Percentiles rank a stretch among this genome's conserved stretches.
Conservation (phyloP, 495 filamentous ascomycete species). For the Jackrogersella multiformis region DNA sequence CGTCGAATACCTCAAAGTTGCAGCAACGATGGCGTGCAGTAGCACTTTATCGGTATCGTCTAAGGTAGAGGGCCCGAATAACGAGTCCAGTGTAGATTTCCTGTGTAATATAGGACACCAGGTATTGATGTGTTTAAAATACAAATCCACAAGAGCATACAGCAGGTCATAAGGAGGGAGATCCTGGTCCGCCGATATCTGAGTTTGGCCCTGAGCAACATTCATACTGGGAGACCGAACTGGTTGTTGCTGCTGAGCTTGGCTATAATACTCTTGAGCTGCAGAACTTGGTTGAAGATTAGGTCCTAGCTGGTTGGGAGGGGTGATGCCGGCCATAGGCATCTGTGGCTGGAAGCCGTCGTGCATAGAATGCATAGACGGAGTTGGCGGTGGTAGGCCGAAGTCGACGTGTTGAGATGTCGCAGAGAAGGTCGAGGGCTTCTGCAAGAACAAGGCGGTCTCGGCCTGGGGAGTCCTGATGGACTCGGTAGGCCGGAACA, state of each 20-base stretch:
- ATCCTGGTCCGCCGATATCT: constrained; percentile 69
- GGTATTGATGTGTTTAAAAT: constrained; percentile 90
- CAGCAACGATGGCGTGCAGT: constrained; percentile 86
- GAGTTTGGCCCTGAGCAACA: constrained; percentile 49
- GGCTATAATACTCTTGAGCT: constrained; percentile 59
- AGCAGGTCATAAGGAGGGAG: constrained; percentile 86
- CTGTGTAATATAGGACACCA: constrained; percentile 92
- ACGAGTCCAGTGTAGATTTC: constrained; percentile 76
- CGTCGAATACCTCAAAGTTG: constrained; percentile 81
- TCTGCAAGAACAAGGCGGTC: constrained; percentile 70
- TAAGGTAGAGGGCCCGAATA: constrained; percentile 79
- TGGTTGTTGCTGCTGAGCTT: constrained; percentile 46
- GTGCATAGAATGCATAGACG: constrained; percentile 44
- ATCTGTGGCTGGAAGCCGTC: constrained; percentile 50
- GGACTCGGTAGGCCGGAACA: constrained; percentile 51
- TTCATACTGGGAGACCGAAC: constrained; percentile 58
- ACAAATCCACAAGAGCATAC: constrained; percentile 82
- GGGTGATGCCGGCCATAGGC: constrained; percentile 49
- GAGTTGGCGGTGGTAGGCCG: constrained; percentile 44
- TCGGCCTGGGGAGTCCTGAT: constrained; percentile 65
- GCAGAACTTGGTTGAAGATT: constrained; percentile 42
- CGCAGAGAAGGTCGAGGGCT: constrained; percentile 56
- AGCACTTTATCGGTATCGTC: constrained; percentile 84
- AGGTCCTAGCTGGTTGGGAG: constrained; percentile 47
- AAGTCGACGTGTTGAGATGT: constrained; percentile 48